Evolutionary conservation across 768 basidiomycete genomes (phyloP), one percentile per base, ranked within the genome.

Genomic region (Boletus tomentosulus): DNA sequence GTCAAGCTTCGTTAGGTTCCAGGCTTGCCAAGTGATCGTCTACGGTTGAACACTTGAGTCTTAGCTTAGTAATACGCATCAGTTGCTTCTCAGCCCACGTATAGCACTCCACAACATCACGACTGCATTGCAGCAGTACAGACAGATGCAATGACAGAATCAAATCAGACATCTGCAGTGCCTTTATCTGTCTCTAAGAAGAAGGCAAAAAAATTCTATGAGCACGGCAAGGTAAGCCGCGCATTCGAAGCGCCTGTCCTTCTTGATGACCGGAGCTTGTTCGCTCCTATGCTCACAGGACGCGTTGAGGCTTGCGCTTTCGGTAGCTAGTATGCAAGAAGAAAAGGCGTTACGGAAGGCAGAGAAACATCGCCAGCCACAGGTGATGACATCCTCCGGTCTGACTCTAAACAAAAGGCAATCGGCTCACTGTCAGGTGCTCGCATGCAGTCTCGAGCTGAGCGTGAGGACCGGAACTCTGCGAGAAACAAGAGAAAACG

Each of bases 241-340:
- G 50, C 53, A 43, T 38, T 57, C 39, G 59, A 50, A 49, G 51
- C 10, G n/a, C 41, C n/a, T 46, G 31, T 33, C 28, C 54, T 60
- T 61, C 56, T 46, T 62, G 60, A 59, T 66, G 58, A 58, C 56
- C 51, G 53, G 57, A 38, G 11, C 57, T 60, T 60, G 56, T 54
- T 51, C 46, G 51, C 46, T 54, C 54, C 53, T 50, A 56, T 51
- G 38, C 46, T 43, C 51, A 52, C 57, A 82, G 81, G 79, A 80
- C 56, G 74, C 75, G 6, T 58, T 79, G 54, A 66, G 66, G 48
- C 65, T 83, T 12, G 81, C 81, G n/a, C 60, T 69, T 55, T 73
- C 73, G 35, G 79, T 83, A 62, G 75, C 68, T n/a, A 63, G 62
- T 33, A 62, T 57, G 15, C 76, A 80, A 55, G 81, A 83, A 65